Percentiles rank a stretch among this genome's conserved stretches.
These are phyloP conservation scores for Leccinum subgranulosum DNA, from an alignment of 768 basidiomycete genomes.

Conservation along the genomic window DNA sequence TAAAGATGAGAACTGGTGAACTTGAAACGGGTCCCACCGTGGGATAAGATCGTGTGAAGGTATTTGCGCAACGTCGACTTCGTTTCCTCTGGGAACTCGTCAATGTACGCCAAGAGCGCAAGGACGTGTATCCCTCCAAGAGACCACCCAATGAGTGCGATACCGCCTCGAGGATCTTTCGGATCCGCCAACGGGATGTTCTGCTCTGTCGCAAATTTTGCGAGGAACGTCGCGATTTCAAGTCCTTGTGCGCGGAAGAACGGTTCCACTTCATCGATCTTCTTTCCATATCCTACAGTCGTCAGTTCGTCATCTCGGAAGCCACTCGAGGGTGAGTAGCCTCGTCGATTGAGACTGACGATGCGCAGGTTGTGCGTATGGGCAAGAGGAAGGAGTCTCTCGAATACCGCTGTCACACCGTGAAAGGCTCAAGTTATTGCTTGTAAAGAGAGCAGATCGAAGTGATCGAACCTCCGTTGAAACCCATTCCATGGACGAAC, in stretches of 20 bases:
- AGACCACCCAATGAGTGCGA: conserved; percentile 21
- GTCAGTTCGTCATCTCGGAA: conserved; percentile 14
- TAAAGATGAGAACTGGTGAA: not conserved
- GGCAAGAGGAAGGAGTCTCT: conserved; percentile 24
- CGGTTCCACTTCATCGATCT: conserved; percentile 9
- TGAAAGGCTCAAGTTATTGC: not conserved
- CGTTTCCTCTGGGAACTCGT: conserved; percentile 5
- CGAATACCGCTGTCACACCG: conserved; percentile 1
- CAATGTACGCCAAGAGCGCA: conserved; percentile 14
- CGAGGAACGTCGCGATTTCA: conserved; percentile 19
- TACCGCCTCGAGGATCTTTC: conserved; percentile 1
- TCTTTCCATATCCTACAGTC: conserved; percentile 14
- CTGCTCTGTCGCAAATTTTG: conserved; percentile 12
- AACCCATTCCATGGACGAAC: conserved; percentile 19
- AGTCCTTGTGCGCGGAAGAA: conserved; percentile 16
- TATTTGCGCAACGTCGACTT: conserved; percentile 11
- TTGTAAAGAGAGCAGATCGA: not conserved
- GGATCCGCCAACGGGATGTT: conserved; percentile 14
- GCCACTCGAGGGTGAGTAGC: conserved; percentile 25
- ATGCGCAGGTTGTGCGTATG: conserved; percentile 19
- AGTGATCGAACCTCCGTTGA: conserved; percentile 17
- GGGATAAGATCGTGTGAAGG: conserved; percentile 18
- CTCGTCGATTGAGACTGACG: conserved; percentile 25
- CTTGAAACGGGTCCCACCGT: conserved; percentile 10
- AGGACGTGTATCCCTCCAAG: conserved; percentile 11